Conservation (phyloP, 805 yeast genomes). For the Hanseniaspora osmophila region DNA sequence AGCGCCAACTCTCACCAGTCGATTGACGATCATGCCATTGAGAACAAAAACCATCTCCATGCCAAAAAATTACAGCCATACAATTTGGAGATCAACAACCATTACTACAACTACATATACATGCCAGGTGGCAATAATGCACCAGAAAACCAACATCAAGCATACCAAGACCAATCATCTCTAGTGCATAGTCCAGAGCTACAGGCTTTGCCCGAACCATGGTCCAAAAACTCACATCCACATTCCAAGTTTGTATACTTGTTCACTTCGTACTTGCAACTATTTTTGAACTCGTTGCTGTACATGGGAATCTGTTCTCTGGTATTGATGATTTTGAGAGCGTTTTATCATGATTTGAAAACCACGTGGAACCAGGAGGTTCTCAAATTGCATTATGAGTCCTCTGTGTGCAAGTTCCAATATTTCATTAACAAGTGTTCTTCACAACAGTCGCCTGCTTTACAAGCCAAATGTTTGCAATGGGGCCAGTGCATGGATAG, state of each 20-base stretch:
- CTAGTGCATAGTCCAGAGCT: constrained; percentile 9
- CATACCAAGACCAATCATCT: not conserved
- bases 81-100: constrained; percentile 15
- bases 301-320: constrained; percentile 32
- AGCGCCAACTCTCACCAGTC: no score
- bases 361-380: constrained; percentile 36
- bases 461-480: constrained; percentile 38
- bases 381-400: constrained; percentile 33
- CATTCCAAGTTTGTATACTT: constrained; percentile 40
- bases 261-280: constrained; percentile 47
- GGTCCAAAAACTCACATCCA: constrained; percentile 41
- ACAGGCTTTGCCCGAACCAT: constrained; percentile 47
- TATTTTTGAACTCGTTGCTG: constrained; percentile 35
- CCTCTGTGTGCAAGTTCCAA: constrained; percentile 37
- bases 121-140: constrained; percentile 1
- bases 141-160: constrained; percentile 14
- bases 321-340: constrained; percentile 28
- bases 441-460: constrained; percentile 43
- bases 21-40: not conserved
- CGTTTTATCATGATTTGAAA: constrained; percentile 42
- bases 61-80: constrained; percentile 10
- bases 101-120: constrained; percentile 13
- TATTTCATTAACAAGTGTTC: constrained; percentile 44
- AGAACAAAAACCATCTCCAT: not conserved
- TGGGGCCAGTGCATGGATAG: constrained; percentile 60